Conservation (phyloP, 129 eudicot genomes). For the Oenanthe sinensis region DNA sequence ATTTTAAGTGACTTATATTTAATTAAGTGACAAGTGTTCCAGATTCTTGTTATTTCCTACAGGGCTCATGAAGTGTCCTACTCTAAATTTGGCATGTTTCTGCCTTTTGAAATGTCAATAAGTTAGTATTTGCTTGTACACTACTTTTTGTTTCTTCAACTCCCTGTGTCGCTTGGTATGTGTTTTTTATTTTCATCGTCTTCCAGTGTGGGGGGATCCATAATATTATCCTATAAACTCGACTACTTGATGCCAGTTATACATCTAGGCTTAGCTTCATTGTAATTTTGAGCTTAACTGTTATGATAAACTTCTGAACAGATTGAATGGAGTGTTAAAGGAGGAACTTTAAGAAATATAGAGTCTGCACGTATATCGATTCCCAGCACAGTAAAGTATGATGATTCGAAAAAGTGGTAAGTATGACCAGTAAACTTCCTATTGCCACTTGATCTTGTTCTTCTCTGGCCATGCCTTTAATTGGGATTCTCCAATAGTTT, state of each 20-base stretch:
- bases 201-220: background rate
- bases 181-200: background rate
- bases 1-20: background rate
- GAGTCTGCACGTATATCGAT: conserved; percentile 93
- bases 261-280: background rate
- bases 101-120: background rate
- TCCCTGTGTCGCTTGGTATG: background rate
- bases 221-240: background rate
- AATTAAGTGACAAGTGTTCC: background rate
- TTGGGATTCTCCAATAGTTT: background rate
- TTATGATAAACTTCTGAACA: conserved; percentile 20
- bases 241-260: background rate
- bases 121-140: background rate
- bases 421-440: conserved; percentile 16
- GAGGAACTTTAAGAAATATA: conserved; percentile 79
- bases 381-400: conserved; percentile 74
- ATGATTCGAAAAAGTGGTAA: conserved; percentile 76
- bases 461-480: background rate
- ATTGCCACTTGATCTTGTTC: background rate
- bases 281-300: conserved; percentile 8
- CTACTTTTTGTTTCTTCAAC: background rate
- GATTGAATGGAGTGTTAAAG: conserved; percentile 96
- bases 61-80: background rate
- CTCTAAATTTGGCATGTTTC: background rate
- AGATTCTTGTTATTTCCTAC: background rate